Evolutionary conservation across 306 rosid species (phyloP), one percentile per base, ranked within the genome.

Genomic region (Spatholobus suberectus): DNA sequence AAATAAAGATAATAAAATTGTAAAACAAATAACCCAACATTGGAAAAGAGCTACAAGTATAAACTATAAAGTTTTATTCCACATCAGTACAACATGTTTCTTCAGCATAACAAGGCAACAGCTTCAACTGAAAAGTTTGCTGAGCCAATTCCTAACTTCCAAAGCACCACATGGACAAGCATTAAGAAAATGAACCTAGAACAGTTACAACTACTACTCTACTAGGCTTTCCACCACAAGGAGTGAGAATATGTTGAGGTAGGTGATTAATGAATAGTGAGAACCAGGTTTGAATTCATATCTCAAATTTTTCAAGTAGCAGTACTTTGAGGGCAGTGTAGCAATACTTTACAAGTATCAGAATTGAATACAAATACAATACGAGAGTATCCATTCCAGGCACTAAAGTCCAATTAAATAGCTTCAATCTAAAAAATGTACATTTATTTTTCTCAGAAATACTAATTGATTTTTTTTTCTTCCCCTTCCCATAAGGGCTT

Each of bases 81-180:
- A n/a, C 17, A 29, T 57, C 82, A n/a, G 8, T 37, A 27, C 13
- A 63, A 11, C 18, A 51, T 63, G 71, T 65, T 73, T 23, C 87
- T 41, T 54, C 14, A 9, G 35, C 66, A 32, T 62, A 40, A 79
- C 49, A 79, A 21, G 65, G 66, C 35, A 51, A 72, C 58, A 27
- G 17, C 38, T 26, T 59, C 38, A 47, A 32, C 74, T 61, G 8
- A 38, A 55, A 61, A 37, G 59, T 47, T 77, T 1, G 12, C 26
- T 27, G 69, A 37, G 57, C 21, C 62, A 71, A 72, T 27, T 41
- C 51, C 51, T 49, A 71, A 35, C 51, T 37, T 20, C 8, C 11
- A 46, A 58, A 76, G 71, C 32, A 41, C 44, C 63, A 32, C 10
- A 43, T 29, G 44, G 66, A 58, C 34, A 61, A 62, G 27, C 52